These are phyloP conservation scores for Mycena haematopus DNA, from an alignment of 768 basidiomycete genomes.

Conservation along the genomic window DNA sequence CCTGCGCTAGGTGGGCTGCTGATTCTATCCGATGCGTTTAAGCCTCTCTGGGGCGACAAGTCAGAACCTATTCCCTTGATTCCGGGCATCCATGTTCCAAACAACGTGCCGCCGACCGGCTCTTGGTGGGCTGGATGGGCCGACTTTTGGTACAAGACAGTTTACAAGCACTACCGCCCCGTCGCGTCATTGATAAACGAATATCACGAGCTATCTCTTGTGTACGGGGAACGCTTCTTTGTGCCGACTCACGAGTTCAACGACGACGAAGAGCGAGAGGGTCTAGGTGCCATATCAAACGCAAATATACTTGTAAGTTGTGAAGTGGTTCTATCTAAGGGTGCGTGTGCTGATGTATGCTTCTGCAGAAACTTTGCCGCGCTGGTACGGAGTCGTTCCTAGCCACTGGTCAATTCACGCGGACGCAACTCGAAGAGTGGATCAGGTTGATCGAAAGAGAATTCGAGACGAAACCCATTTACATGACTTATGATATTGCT, in stretches of 20 bases:
- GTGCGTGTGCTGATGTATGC: no score
- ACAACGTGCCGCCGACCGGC: background rate
- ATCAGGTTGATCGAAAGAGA: background rate
- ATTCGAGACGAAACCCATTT: no score
- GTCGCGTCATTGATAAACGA: background rate
- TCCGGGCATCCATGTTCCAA: background rate
- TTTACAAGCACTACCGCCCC: background rate
- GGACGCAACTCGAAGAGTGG: conserved; percentile 3
- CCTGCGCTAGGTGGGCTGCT: background rate
- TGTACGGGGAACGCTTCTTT: background rate
- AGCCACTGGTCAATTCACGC: background rate
- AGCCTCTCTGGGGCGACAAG: conserved; percentile 1
- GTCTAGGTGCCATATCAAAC: background rate
- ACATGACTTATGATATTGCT: background rate
- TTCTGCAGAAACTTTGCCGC: conserved; percentile 1
- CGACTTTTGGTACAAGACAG: background rate
- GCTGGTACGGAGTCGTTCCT: background rate
- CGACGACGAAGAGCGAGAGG: background rate
- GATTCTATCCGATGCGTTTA: background rate
- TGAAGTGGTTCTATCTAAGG: background rate
- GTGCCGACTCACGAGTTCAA: background rate
- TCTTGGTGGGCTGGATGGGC: conserved; percentile 8
- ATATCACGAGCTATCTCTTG: background rate
- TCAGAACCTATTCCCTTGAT: background rate
- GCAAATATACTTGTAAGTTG: background rate